Evolutionary conservation across 345 rosid genomes (phyloP), one percentile per base, ranked within the genome.

Genomic region (Salix viminalis): DNA sequence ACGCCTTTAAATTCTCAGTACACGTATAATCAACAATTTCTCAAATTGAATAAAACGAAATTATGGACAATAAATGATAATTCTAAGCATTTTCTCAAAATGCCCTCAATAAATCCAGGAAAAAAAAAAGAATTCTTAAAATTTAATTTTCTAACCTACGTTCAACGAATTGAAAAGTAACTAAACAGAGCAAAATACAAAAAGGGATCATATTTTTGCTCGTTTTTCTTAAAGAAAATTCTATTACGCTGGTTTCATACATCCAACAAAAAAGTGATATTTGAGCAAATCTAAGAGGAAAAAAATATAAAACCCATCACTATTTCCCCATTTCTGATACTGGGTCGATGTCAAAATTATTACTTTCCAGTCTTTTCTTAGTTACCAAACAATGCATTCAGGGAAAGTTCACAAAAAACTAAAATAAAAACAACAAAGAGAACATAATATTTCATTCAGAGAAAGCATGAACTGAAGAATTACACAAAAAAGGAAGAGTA

Each of bases 1-100:
- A 82, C 61, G 24, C 67, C 56, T 69, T 44, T 6, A 6, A 52
- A 42, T 76, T 69, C 32, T 46, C 67, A 70, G 46, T 58, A 32
- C 41, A 65, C 68, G 5, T 58, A 58, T 15, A 28, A 65, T 65
- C 9, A 26, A 65, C 39, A 69, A 56, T n/a, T n/a, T 24, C 62
- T 56, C 62, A 56, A 56, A 56, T n/a, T 56, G 50, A 44, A 44
- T 44, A 44, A 44, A 44, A 44, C 50, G 16, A 44, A 12, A 44
- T 12, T 12, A 44, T 44, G 14, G 16, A 44, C 50, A 44, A 44
- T 44, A 12, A 12, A 44, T 13, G 50, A 14, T 4, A 12, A 44
- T 44, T 12, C 50, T 44, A 3, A 13, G 16, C 18, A 44, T 12
- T 44, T 44, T 2, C 50, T 44, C 50, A 44, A 44, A 44, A 44